Evolutionary conservation across 1,284 basidiomycete species (phyloP).

Genomic region (Ustilago bromivora): DNA sequence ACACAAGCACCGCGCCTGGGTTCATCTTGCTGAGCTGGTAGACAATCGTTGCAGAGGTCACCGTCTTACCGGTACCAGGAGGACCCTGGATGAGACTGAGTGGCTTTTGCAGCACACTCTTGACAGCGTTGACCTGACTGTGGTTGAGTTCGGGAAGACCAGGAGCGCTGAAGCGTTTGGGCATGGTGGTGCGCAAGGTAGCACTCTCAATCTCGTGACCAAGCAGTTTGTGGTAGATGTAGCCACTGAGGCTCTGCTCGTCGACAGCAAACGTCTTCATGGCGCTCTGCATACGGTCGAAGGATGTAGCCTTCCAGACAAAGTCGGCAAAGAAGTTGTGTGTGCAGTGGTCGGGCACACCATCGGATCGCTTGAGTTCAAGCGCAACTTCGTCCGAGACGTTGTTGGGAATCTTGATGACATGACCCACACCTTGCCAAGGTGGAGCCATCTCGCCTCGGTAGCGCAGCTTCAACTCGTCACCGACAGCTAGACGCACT

Average conservation of each 20-base stretch:
- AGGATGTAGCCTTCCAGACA: conserved; percentile 99
- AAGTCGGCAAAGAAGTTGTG: conserved; percentile 97
- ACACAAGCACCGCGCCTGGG: conserved; percentile 97
- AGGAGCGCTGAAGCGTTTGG: conserved; percentile 93
- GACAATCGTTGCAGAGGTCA: conserved; percentile 98
- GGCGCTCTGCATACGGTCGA: conserved; percentile 97
- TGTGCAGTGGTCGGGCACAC: conserved; percentile 93
- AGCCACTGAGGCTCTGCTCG: conserved; percentile 98
- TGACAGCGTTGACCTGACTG: conserved; percentile 99
- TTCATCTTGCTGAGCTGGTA: conserved; percentile 99
- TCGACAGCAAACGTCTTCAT: conserved; percentile 99
- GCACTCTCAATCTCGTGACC: conserved; percentile 95
- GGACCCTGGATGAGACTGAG: conserved; percentile 94
- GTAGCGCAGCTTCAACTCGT: conserved; percentile 91
- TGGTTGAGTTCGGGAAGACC: conserved; percentile 98
- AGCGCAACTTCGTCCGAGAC: conserved; percentile 97
- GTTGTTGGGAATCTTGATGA: conserved; percentile 99
- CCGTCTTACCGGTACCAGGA: conserved; percentile 98
- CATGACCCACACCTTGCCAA: conserved; percentile 98
- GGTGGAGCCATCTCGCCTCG: conserved; percentile 80
- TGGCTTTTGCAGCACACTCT: conserved; percentile 98
- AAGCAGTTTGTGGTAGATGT: conserved; percentile 97
- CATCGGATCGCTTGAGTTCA: conserved; percentile 88
- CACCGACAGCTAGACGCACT: conserved; percentile 94
- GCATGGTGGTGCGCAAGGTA: conserved; percentile 85